Base-by-base conservation (phyloP, 2,329 filamentous ascomycete genomes). In the Aspergillus uvarum region DNA sequence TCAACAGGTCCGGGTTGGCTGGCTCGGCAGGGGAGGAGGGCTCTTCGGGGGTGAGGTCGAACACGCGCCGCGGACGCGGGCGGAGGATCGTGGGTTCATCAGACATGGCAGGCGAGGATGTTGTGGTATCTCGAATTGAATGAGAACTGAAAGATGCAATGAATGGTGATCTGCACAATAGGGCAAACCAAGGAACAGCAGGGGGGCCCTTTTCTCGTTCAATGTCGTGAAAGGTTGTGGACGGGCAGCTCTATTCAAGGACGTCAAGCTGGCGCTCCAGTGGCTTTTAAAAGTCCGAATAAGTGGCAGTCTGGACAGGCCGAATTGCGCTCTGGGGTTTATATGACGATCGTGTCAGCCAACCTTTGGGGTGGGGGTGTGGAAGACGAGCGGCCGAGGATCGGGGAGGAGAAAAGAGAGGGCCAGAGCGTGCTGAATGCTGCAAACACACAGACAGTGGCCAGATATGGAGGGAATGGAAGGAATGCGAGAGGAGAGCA, bases 31-130 rank as follows among this genome's bases (percentile, higher is more conserved):
- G 77, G 10, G 77, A 77, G 5, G 76, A 70, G 47, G 78, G 71
- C 56, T 71, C 69, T 12, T 77, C 76, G 51, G 78, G 77, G 59
- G 82, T 82, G 61, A 88, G 74, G 31, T 88, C 83, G 77, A 93
- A 93, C 16, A 88, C 83, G 49, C 90, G 86, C 60, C 89, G 86
- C 22, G 90, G 89, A 62, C 88, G 83, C 5, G 91, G 91, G 52
- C 88, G 87, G 64, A 89, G 72, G 64, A 92, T 77, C 42, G 81
- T 81, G 59, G 85, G 84, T 47, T 73, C 66, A 54, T 76, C 72
- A 42, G 68, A 66, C 74, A 76, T 76, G 54, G 57, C 56, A 48
- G 60, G 59, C 42, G 60, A 47, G 47, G n/a, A 26, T n/a, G 31
- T 47, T 38, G 22, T 19, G 14, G 38, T 16, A 19, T 19, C 16